phyloP scores from a whole-genome alignment of 2,329 filamentous ascomycete species.

The Samsoniella hepiali region DNA sequence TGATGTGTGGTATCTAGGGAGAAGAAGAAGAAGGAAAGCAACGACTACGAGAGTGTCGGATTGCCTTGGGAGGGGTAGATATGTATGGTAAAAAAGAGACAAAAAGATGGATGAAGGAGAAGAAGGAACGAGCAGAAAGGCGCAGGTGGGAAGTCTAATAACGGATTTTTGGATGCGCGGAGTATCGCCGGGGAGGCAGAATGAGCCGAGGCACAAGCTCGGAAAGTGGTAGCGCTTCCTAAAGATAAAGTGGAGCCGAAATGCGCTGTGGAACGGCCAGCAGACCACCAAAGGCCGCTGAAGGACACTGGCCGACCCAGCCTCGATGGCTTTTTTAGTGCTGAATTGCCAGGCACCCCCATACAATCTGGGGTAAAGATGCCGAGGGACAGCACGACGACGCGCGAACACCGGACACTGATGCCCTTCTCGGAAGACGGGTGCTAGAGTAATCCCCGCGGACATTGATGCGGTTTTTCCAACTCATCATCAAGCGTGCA shows the following conservation, averaged over 20 bases:
- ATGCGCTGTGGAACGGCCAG: background rate
- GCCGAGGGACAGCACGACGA: conserved; percentile 6
- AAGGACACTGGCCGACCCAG: background rate
- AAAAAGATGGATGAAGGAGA: conserved; percentile 17
- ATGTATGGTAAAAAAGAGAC: conserved; percentile 17
- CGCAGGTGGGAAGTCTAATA: conserved; percentile 14
- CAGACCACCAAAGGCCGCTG: background rate
- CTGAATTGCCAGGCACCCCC: background rate
- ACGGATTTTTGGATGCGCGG: conserved; percentile 10
- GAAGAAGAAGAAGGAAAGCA: background rate
- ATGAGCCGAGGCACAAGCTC: conserved; percentile 19
- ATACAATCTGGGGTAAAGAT: conserved; percentile 16
- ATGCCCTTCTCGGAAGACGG: background rate
- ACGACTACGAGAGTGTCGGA: background rate
- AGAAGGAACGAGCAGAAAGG: conserved; percentile 1
- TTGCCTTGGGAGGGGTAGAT: conserved; percentile 3
- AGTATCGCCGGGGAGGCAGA: conserved; percentile 2
- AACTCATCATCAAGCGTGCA: too few relatives aligned
- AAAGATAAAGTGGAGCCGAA: background rate
- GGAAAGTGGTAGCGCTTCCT: background rate
- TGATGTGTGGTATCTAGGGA: conserved; percentile 4
- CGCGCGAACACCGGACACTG: background rate
- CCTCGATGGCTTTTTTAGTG: too few relatives aligned
- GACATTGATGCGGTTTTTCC: too few relatives aligned
- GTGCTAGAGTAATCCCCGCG: conserved; percentile 6